These are phyloP conservation scores for Xanthoconium stramineum DNA, from an alignment of 768 basidiomycete genomes.

Conservation along the genomic window DNA sequence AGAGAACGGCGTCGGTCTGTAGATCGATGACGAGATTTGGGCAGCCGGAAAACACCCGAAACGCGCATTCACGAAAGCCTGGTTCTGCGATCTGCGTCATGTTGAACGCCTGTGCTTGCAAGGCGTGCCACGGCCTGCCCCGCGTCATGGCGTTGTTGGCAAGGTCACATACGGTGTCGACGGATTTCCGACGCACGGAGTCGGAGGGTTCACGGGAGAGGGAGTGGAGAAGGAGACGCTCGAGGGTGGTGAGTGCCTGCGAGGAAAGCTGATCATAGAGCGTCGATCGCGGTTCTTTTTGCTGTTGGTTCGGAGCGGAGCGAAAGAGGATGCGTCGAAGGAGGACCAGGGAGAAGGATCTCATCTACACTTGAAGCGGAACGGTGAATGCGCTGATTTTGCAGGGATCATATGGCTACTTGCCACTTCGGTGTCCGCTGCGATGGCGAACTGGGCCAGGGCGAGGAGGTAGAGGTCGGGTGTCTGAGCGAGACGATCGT, in stretches of 20 bases:
- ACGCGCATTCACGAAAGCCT: conserved; percentile 58
- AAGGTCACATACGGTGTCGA: conserved; percentile 74
- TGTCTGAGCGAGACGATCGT: conserved; percentile 72
- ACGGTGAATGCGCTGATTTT: conserved; percentile 5
- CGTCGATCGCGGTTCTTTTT: conserved; percentile 44
- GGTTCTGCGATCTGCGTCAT: conserved; percentile 45
- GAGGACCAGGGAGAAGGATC: conserved; percentile 79
- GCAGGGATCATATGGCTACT: conserved; percentile 28
- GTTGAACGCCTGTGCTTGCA: conserved; percentile 67
- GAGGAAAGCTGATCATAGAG: conserved; percentile 77
- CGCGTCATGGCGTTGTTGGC: conserved; percentile 72
- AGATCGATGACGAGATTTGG: conserved; percentile 77
- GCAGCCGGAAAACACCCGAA: conserved; percentile 67
- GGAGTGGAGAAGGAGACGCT: conserved; percentile 68
- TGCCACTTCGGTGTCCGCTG: conserved; percentile 77
- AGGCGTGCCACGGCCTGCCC: conserved; percentile 78
- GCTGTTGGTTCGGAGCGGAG: conserved; percentile 37
- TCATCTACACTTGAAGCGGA: conserved; percentile 53
- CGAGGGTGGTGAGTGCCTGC: conserved; percentile 62
- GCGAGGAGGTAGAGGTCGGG: conserved; percentile 80
- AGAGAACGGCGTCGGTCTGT: conserved; percentile 64
- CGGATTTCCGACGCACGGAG: conserved; percentile 64
- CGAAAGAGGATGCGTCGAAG: conserved; percentile 78
- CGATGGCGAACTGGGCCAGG: conserved; percentile 73
- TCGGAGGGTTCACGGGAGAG: conserved; percentile 57